These are phyloP conservation scores for Daldinia vernicosa DNA, from an alignment of 495 filamentous ascomycete species.

Conservation along the genomic window DNA sequence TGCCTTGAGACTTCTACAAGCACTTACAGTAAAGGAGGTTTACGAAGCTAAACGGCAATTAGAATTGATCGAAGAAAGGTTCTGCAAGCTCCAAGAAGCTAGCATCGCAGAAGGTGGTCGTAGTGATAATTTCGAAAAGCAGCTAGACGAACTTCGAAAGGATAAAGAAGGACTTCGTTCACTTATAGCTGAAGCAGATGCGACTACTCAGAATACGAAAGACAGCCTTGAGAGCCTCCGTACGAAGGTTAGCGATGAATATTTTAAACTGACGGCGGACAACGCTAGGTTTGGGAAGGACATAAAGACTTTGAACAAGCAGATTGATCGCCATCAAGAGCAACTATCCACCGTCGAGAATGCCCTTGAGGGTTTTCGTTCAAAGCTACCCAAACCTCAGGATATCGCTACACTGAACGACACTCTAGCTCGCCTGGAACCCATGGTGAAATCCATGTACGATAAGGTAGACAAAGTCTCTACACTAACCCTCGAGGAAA, in stretches of 20 bases:
- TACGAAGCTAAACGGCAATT: slow-evolving; percentile 21
- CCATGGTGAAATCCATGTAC: slow-evolving; percentile 29
- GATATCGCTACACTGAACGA: slow-evolving; percentile 26
- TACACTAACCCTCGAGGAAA: slow-evolving; percentile 9
- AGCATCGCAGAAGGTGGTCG: slow-evolving; percentile 2
- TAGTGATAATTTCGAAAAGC: slow-evolving; percentile 30
- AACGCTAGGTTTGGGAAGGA: slow-evolving; percentile 35
- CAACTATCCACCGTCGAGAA: slow-evolving; percentile 16
- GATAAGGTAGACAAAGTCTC: slow-evolving; percentile 27
- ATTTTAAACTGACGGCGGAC: slow-evolving; percentile 30
- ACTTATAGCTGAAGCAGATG: slow-evolving; percentile 24
- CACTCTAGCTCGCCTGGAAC: slow-evolving; percentile 25
- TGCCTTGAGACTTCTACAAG: slow-evolving; percentile 31
- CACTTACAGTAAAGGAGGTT: slow-evolving; percentile 31
- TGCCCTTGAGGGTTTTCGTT: slow-evolving; percentile 1
- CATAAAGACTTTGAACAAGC: slow-evolving; percentile 28
- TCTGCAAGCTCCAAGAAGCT: slow-evolving; percentile 29
- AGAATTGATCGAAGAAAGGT: slow-evolving; percentile 19
- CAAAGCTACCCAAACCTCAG: slow-evolving; percentile 10
- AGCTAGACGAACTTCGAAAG: slow-evolving; percentile 29
- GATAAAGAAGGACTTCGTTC: slow-evolving; percentile 28
- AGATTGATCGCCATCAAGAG: slow-evolving; percentile 20
- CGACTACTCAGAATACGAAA: slow-evolving; percentile 14
- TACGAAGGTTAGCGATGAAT: slow-evolving; percentile 32
- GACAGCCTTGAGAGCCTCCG: slow-evolving; percentile 28